Evolutionary conservation across 345 rosid species (phyloP).

Genomic region (Anacardium occidentale): DNA sequence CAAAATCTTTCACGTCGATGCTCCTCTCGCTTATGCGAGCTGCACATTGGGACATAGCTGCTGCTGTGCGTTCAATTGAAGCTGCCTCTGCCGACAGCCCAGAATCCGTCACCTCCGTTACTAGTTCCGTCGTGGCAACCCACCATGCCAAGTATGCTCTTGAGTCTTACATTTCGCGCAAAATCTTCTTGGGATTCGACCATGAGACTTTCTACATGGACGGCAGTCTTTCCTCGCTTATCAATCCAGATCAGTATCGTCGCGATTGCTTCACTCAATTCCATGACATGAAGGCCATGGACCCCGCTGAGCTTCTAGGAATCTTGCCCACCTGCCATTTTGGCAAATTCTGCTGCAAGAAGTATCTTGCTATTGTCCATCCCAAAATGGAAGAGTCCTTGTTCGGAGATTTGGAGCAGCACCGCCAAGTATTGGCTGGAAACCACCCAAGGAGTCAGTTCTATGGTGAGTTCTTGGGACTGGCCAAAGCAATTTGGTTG

Average conservation of each 20-base stretch:
- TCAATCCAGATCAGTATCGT: conserved; percentile 78
- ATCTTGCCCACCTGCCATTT: conserved; percentile 80
- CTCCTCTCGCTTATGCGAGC: conserved; percentile 81
- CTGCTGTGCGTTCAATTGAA: conserved; percentile 90
- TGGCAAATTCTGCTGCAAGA: conserved; percentile 83
- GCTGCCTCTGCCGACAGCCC: conserved; percentile 40
- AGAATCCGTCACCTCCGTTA: conserved; percentile 24
- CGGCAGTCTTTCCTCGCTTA: conserved; percentile 76
- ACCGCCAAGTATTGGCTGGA: conserved; percentile 58
- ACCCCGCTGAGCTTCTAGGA: conserved; percentile 83
- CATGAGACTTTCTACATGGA: conserved; percentile 95
- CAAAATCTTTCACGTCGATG: conserved; percentile 71
- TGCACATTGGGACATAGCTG: conserved; percentile 92
- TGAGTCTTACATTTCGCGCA: conserved; percentile 72
- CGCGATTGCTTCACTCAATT: conserved; percentile 81
- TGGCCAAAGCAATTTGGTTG: conserved; percentile 87
- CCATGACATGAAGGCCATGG: conserved; percentile 93
- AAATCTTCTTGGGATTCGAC: conserved; percentile 81
- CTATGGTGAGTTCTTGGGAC: conserved; percentile 69
- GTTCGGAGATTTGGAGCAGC: conserved; percentile 81
- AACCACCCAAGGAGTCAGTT: conserved; percentile 82
- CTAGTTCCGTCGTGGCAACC: conserved; percentile 51
- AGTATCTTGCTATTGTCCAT: conserved; percentile 78
- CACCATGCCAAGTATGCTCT: conserved; percentile 85
- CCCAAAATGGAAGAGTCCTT: conserved; percentile 94